Evolutionary conservation across 306 rosid species (phyloP), one percentile per base, ranked within the genome.

Genomic region (Lathyrus tuberosus): DNA sequence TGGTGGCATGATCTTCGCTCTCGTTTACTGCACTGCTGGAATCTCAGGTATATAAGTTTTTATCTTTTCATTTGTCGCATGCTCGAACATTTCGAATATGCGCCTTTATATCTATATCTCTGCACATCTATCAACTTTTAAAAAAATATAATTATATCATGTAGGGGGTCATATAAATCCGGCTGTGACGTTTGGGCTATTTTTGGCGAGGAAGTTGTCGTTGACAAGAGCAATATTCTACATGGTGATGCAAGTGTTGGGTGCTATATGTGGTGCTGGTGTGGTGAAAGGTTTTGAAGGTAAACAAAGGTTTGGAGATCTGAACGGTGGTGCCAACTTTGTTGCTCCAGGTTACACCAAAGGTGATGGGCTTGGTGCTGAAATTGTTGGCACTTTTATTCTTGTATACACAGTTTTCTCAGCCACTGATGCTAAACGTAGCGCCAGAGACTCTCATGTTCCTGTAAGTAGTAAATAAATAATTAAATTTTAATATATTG

Each of bases 1-100:
- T 46, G 86, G 86, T 41, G 86, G 86, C 73, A 82, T 82, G 86
- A 83, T 83, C 75, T 83, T 83, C 41, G 86, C 86, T 16, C 86
- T 83, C 31, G 86, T 83, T 12, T 83, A 83, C 72, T 79, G 79
- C 71, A 83, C 86, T 16, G 86, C 86, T 16, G 86, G 86, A 2
- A 83, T 83, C 64, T 83, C 86, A 76, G 86, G 86, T 83, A 6
- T 40, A 18, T 59, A 8, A n/a, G n/a, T 20, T n/a, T 59, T 13
- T 10, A 8, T 16, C 17, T 48, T 48, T 48, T 1, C 12, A 3
- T 38, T 38, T 2, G 12, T 38, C 2, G 26, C 12, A 38, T 8
- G 26, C 3, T 24, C 26, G 26, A 24, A 24, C 26, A 20, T 20
- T 2, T 24, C 26, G 26, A 24, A 24, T 2, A 20, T 20, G 26